A percentile compares a stretch with the other conserved stretches of the same genome.
Evolutionary conservation across 495 filamentous ascomycete genomes (phyloP).

Genomic region (Tuber indicum): DNA sequence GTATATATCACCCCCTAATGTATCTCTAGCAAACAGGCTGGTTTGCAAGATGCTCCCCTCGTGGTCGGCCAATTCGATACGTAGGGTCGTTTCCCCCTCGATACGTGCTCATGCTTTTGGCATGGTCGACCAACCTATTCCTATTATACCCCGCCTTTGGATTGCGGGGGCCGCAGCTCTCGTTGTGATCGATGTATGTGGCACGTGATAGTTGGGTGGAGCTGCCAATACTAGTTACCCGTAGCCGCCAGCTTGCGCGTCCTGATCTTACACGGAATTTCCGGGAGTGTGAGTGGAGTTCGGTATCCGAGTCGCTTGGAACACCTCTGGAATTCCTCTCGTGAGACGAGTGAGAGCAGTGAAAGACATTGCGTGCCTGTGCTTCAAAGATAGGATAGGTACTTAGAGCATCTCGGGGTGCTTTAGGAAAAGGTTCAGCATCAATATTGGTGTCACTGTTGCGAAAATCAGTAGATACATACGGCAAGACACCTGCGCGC

Average conservation of each 20-base stretch:
- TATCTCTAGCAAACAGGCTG: not conserved
- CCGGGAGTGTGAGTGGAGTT: not conserved
- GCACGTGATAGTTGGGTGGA: not conserved
- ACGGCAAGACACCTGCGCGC: not conserved
- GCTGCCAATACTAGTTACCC: not conserved
- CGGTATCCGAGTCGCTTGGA: not conserved
- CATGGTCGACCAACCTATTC: not conserved
- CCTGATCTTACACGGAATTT: not conserved
- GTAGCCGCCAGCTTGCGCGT: not conserved
- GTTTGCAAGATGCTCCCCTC: not conserved
- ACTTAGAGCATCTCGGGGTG: not conserved
- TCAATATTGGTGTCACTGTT: not conserved
- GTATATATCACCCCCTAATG: not conserved
- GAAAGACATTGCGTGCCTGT: not conserved
- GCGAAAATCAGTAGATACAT: not conserved
- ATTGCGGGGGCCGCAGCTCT: not conserved
- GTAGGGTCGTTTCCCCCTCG: not conserved
- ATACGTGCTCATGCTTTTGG: not conserved
- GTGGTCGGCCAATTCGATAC: not conserved
- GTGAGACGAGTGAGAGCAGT: not conserved
- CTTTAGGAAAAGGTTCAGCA: not conserved
- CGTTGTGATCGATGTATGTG: not conserved
- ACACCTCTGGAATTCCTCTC: not conserved
- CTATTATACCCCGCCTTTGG: not conserved
- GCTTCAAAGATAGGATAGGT: not conserved